phyloP scores from a whole-genome alignment of 1,284 basidiomycete species.

The Ganoderma lucidum region DNA sequence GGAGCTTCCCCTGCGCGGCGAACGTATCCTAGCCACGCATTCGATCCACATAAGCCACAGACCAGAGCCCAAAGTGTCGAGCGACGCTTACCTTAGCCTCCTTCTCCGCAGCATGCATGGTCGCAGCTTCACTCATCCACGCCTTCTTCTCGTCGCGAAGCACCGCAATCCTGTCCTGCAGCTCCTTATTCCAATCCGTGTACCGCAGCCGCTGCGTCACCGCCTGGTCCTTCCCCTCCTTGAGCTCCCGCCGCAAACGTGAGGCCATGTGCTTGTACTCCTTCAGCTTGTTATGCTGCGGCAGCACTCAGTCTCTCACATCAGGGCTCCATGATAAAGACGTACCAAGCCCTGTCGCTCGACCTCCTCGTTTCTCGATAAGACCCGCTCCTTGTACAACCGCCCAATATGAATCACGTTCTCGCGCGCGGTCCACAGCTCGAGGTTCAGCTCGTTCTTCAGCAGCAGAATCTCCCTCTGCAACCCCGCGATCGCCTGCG shows the following conservation, averaged over 20 bases:
- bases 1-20: conserved; percentile 68
- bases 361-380: conserved; percentile 75
- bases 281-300: conserved; percentile 78
- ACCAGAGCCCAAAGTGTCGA: too few relatives aligned
- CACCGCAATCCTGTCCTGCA: conserved; percentile 71
- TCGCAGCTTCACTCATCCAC: conserved; percentile 68
- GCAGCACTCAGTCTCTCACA: conserved; percentile 1
- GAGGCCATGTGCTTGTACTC: conserved; percentile 74
- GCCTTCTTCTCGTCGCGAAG: conserved; percentile 73
- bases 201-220: conserved; percentile 71
- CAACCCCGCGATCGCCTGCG: conserved; percentile 68
- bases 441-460: conserved; percentile 82
- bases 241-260: conserved; percentile 66
- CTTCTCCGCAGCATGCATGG: conserved; percentile 68
- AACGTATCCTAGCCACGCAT: conserved; percentile 62
- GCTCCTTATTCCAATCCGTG: conserved; percentile 74
- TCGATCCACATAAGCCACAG: background rate
- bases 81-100: conserved; percentile 61
- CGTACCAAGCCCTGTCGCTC: conserved; percentile 84
- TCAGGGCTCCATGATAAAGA: conserved; percentile 18
- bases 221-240: conserved; percentile 70
- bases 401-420: conserved; percentile 83
- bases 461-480: conserved; percentile 79
- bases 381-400: conserved; percentile 75
- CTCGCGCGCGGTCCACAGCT: conserved; percentile 81